Conservation (phyloP, 2,329 filamentous ascomycete species). For the Madurella mycetomatis region DNA sequence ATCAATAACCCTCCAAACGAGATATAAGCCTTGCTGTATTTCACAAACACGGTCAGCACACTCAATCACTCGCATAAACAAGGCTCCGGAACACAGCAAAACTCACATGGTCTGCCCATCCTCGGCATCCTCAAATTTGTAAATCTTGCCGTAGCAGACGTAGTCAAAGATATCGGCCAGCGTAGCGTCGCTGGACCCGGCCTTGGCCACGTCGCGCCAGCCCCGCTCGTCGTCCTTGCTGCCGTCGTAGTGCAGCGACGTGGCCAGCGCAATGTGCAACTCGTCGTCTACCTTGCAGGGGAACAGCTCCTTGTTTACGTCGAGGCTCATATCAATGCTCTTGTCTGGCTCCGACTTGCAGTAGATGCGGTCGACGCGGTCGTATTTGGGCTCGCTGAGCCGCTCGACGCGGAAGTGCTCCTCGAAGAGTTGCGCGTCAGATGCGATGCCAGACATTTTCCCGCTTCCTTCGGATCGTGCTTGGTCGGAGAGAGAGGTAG, state of each 20-base stretch:
- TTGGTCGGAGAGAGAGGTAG: neutral
- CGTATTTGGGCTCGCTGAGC: conserved; percentile 84
- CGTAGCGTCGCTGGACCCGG: conserved; percentile 50
- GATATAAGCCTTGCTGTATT: conserved; percentile 77
- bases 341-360: conserved; percentile 60
- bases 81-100: neutral
- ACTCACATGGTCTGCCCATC: conserved; percentile 83
- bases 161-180: conserved; percentile 81
- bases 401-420: conserved; percentile 80
- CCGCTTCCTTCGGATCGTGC: conserved; percentile 8
- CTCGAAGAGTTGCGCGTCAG: conserved; percentile 90
- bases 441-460: conserved; percentile 53
- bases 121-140: conserved; percentile 76
- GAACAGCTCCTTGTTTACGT: conserved; percentile 93
- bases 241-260: conserved; percentile 82
- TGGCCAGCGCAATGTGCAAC: conserved; percentile 76
- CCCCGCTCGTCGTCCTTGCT: conserved; percentile 69
- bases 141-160: conserved; percentile 83
- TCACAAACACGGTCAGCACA: conserved; percentile 1
- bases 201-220: conserved; percentile 71
- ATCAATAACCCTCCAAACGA: conserved; percentile 91
- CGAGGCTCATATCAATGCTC: conserved; percentile 64
- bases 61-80: neutral
- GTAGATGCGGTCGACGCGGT: conserved; percentile 82
- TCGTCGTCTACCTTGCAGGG: conserved; percentile 69